A percentile compares a stretch with the other conserved stretches of the same genome.
Conservation (phyloP, 2,329 filamentous ascomycete genomes). For the Beauveria brongniartii region DNA sequence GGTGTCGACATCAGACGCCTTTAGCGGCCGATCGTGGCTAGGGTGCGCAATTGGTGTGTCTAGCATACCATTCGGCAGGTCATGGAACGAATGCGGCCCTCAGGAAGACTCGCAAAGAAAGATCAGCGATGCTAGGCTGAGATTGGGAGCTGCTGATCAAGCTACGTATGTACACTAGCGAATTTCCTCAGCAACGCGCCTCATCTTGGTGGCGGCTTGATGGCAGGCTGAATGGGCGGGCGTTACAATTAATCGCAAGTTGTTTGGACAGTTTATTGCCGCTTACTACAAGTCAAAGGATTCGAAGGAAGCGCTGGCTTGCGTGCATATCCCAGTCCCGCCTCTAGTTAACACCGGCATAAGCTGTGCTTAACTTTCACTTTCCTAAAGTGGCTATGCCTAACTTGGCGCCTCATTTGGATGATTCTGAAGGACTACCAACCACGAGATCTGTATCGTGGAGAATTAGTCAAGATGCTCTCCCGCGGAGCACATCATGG, state of each 20-base stretch:
- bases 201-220: neutral
- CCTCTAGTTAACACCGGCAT: neutral
- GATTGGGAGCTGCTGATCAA: neutral
- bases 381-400: slow-evolving; percentile 1
- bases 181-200: neutral
- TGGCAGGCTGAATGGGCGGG: neutral
- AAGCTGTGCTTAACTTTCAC: neutral
- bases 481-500: neutral
- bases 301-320: neutral
- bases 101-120: neutral
- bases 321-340: neutral
- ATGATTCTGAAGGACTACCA: neutral
- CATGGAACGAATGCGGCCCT: neutral
- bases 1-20: too few species aligned
- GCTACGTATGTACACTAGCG: neutral
- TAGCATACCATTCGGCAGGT: neutral
- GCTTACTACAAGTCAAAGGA: too few species aligned
- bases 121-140: neutral
- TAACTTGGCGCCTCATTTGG: neutral
- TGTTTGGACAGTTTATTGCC: neutral
- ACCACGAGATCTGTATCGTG: too few species aligned
- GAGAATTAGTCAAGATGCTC: neutral
- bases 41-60: neutral
- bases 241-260: neutral
- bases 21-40: neutral